Percentiles rank a stretch among this genome's conserved stretches.
These are phyloP conservation scores for Ceriops decandra DNA, from an alignment of 345 rosid species.

Conservation along the genomic window DNA sequence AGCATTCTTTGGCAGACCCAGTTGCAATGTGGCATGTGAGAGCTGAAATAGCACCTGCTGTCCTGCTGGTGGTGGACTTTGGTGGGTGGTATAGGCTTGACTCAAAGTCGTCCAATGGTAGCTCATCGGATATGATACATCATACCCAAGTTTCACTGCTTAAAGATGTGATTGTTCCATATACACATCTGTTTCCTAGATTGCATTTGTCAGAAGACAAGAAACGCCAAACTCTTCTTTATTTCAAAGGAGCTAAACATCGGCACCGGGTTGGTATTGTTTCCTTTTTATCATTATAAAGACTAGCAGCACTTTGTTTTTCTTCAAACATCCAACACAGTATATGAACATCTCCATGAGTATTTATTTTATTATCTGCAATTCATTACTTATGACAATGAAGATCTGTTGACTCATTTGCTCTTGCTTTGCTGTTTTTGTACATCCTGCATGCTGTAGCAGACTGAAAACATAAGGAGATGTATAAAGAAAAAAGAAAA, in stretches of 20 bases:
- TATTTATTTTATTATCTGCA: background rate
- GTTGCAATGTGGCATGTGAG: constrained; percentile 97
- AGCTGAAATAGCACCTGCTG: constrained; percentile 73
- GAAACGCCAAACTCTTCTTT: constrained; percentile 70
- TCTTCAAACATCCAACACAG: constrained; percentile 2
- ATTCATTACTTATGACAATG: too few species aligned
- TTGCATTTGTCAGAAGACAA: constrained; percentile 51
- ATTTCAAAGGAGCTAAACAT: constrained; percentile 94
- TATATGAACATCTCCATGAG: background rate
- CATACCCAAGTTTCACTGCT: constrained; percentile 92
- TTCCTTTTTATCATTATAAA: background rate
- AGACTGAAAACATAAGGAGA: too few species aligned
- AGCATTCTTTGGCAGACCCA: constrained; percentile 98
- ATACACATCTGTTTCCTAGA: constrained; percentile 78
- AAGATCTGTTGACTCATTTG: too few species aligned
- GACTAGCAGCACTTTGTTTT: background rate
- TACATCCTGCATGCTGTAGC: too few species aligned
- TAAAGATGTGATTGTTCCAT: constrained; percentile 94
- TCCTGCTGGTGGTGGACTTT: constrained; percentile 93
- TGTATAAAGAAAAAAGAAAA: too few species aligned
- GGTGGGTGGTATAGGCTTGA: constrained; percentile 95
- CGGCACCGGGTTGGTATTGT: constrained; percentile 62
- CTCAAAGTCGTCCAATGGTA: constrained; percentile 51
- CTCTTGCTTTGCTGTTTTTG: too few species aligned
- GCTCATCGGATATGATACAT: constrained; percentile 50